Conservation (phyloP, 2,329 filamentous ascomycete species). For the Talaromyces amestolkiae region DNA sequence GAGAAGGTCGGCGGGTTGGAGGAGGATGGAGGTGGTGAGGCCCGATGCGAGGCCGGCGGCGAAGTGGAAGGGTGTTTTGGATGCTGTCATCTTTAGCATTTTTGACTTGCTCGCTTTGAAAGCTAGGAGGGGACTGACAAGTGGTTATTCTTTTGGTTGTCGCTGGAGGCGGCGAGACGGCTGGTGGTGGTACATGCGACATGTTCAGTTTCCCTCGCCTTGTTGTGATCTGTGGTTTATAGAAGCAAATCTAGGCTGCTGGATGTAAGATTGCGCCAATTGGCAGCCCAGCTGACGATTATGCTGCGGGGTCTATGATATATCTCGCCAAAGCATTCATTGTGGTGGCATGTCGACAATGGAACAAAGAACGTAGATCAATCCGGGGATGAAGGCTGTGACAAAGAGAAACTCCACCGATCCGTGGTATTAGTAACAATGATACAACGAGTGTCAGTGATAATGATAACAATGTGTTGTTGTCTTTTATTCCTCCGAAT, state of each 20-base stretch:
- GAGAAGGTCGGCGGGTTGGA: constrained; percentile 92
- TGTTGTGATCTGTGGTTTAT: not conserved
- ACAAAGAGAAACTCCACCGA: not conserved
- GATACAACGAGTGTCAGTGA: not conserved
- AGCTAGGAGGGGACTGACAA: not conserved
- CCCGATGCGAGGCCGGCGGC: constrained; percentile 83
- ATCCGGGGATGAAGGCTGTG: not conserved
- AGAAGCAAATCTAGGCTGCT: not conserved
- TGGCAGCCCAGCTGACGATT: not conserved
- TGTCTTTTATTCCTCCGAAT: not conserved
- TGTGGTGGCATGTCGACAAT: not conserved
- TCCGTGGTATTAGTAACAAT: constrained; percentile 1
- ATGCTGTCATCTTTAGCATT: constrained; percentile 28
- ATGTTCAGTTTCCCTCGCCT: constrained; percentile 1
- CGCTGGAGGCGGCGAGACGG: constrained; percentile 5
- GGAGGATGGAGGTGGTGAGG: constrained; percentile 79
- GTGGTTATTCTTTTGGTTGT: constrained; percentile 12
- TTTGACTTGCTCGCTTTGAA: not conserved
- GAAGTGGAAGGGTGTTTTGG: constrained; percentile 70
- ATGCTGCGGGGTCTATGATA: not conserved
- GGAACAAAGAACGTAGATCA: not conserved
- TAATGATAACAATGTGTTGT: no score
- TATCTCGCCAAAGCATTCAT: not conserved
- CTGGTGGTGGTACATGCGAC: constrained; percentile 9
- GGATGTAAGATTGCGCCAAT: not conserved